These are phyloP conservation scores for Vicia sativa DNA, from an alignment of 306 rosid species.

Conservation along the genomic window DNA sequence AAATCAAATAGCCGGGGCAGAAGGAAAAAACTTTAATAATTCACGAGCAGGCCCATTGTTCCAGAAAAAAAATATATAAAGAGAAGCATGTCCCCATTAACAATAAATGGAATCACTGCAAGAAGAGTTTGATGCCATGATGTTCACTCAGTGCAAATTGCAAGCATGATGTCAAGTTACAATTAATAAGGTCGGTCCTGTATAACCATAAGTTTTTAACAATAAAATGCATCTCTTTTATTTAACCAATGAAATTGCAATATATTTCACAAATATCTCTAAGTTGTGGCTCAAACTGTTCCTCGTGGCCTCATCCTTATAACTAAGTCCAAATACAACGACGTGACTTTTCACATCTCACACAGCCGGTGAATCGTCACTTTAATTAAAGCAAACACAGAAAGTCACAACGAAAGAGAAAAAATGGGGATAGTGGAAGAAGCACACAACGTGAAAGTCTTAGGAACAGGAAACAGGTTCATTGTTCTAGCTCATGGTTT, in stretches of 20 bases:
- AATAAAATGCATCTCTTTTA: constrained; percentile 19
- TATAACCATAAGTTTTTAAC: neutral
- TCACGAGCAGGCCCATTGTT: too few relatives aligned
- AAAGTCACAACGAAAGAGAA: neutral
- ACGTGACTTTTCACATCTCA: constrained; percentile 24
- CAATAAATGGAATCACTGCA: neutral
- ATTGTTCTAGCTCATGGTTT: constrained; percentile 76
- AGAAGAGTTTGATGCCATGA: neutral
- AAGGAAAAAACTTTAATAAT: too few relatives aligned
- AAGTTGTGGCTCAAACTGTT: constrained; percentile 32
- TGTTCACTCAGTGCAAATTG: neutral
- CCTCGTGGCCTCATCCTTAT: constrained; percentile 10
- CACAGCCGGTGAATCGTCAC: constrained; percentile 4
- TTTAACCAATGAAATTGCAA: constrained; percentile 8
- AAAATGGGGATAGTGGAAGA: constrained; percentile 73
- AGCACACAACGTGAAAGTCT: constrained; percentile 75
- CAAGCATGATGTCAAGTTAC: constrained; percentile 30
- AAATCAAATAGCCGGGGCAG: too few relatives aligned
- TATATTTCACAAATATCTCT: neutral
- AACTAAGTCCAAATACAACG: constrained; percentile 33
- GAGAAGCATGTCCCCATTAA: neutral
- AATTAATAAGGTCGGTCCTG: constrained; percentile 14
- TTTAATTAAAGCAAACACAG: constrained; percentile 3
- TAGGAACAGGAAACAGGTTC: constrained; percentile 53
- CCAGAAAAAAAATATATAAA: too few relatives aligned